Percentiles rank a stretch among this genome's conserved stretches.
Conservation (phyloP, 768 basidiomycete genomes). For the Ramaria sp. region DNA sequence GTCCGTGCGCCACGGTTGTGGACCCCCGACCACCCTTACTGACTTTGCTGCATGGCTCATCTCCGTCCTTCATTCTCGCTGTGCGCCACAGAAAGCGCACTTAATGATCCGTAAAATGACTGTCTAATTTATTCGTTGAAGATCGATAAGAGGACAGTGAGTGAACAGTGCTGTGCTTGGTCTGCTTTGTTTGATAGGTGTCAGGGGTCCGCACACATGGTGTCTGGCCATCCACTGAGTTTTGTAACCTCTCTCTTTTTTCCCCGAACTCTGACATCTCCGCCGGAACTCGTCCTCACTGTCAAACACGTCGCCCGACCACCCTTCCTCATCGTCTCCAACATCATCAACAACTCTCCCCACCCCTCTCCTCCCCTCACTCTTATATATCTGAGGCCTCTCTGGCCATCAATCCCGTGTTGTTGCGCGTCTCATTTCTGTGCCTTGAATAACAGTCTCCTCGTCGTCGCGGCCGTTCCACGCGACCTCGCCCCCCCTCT, state of each 20-base stretch:
- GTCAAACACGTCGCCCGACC: conserved; percentile 34
- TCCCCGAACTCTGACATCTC: conserved; percentile 35
- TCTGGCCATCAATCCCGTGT: conserved; percentile 1
- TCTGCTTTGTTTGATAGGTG: conserved; percentile 4
- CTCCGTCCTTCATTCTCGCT: background rate
- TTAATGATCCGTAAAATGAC: too few relatives aligned
- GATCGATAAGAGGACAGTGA: background rate
- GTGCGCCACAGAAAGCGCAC: too few relatives aligned
- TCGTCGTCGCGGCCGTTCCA: conserved; percentile 1
- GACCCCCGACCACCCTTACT: background rate
- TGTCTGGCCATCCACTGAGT: conserved; percentile 27
- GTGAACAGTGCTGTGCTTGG: background rate
- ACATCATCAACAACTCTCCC: conserved; percentile 20
- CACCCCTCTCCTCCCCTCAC: conserved; percentile 15
- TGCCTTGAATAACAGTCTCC: background rate
- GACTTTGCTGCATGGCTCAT: background rate
- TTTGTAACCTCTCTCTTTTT: conserved; percentile 28
- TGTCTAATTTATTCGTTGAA: background rate
- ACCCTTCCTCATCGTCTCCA: conserved; percentile 28
- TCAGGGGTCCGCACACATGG: conserved; percentile 24
- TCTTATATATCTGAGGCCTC: background rate
- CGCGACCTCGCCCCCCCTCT: background rate
- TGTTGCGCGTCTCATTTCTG: conserved; percentile 5
- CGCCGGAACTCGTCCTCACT: conserved; percentile 26
- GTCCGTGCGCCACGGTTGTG: background rate